phyloP scores from a whole-genome alignment of 495 filamentous ascomycete species.

The Daldinia bambusicola region DNA sequence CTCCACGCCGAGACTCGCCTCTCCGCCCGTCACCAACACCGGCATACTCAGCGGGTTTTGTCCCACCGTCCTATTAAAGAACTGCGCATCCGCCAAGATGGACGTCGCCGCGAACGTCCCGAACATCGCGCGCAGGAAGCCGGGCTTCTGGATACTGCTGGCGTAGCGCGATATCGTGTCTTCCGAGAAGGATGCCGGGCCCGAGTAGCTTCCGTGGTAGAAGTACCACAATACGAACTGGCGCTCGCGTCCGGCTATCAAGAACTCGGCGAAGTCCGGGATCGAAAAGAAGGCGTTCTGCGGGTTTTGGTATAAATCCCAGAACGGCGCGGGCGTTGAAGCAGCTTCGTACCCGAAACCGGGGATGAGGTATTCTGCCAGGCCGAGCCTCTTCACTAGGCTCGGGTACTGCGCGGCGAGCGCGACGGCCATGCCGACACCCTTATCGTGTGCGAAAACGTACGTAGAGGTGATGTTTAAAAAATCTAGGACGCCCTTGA shows the following conservation, averaged over 20 bases:
- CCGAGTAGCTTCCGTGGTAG: conserved; percentile 52
- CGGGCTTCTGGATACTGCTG: neutral
- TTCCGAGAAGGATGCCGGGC: conserved; percentile 31
- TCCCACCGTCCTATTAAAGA: neutral
- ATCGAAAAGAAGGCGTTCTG: neutral
- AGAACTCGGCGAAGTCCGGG: neutral
- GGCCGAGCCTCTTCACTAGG: conserved; percentile 43
- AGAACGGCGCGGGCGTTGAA: neutral
- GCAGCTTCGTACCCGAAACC: neutral
- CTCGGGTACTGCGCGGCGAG: conserved; percentile 48
- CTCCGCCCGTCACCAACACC: neutral
- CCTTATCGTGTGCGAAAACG: conserved; percentile 55
- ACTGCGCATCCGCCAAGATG: neutral
- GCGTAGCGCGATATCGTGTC: conserved; percentile 38
- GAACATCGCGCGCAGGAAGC: neutral
- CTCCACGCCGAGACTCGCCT: neutral
- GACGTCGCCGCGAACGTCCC: neutral
- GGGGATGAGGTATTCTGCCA: conserved; percentile 44
- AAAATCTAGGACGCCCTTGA: neutral
- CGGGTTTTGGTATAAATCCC: neutral
- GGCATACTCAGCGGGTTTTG: neutral
- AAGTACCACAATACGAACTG: conserved; percentile 59
- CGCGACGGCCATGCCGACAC: conserved; percentile 50
- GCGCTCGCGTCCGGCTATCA: conserved; percentile 50
- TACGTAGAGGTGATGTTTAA: conserved; percentile 33